Conservation (phyloP, 257 asterid species). For the Fraxinus cuspidata region DNA sequence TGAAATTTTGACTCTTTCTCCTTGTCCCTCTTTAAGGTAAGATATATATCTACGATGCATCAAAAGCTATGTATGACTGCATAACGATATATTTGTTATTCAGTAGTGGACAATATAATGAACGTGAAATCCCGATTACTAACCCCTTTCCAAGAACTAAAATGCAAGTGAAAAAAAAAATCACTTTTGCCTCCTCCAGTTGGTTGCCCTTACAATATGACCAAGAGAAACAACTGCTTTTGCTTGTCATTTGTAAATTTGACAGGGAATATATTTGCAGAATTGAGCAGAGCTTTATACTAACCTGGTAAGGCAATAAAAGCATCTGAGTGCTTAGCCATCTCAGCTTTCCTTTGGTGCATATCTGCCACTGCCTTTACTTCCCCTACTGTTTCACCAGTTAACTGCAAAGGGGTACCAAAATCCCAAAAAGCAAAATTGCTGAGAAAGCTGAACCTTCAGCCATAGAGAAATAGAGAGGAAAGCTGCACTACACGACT, state of each 20-base stretch:
- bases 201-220: too few relatives aligned
- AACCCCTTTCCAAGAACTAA: too few relatives aligned
- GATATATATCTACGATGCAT: too few relatives aligned
- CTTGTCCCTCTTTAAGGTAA: too few relatives aligned
- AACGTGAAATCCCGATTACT: too few relatives aligned
- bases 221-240: too few relatives aligned
- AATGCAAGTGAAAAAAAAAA: too few relatives aligned
- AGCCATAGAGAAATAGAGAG: background rate
- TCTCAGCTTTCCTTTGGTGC: slow-evolving; percentile 99
- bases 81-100: too few relatives aligned
- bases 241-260: background rate
- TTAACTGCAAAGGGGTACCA: slow-evolving; percentile 62
- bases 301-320: slow-evolving; percentile 98
- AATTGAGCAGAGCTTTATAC: slow-evolving; percentile 28
- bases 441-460: slow-evolving; percentile 10
- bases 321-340: slow-evolving; percentile 96
- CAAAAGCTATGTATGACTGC: too few relatives aligned
- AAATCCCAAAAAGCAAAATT: slow-evolving; percentile 20
- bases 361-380: slow-evolving; percentile 96
- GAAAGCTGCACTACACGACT: background rate
- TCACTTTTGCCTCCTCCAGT: too few relatives aligned
- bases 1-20: too few relatives aligned
- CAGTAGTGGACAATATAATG: too few relatives aligned
- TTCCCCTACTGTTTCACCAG: slow-evolving; percentile 97
- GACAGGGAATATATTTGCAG: background rate